Evolutionary conservation across 2,329 filamentous ascomycete species (phyloP), one percentile per base, ranked within the genome.

Genomic region (Aspergillus sergii): DNA sequence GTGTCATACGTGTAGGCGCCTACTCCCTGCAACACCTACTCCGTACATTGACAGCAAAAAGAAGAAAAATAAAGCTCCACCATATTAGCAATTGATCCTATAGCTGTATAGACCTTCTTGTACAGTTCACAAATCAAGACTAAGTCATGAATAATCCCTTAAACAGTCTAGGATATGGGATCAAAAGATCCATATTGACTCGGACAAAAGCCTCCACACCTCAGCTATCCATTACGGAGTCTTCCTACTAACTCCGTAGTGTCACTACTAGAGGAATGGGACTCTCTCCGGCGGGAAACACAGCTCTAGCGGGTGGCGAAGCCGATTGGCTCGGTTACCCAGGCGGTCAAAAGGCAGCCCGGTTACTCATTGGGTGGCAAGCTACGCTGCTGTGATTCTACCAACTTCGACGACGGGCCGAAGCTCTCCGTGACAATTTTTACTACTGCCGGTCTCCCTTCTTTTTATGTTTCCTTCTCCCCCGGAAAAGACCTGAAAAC

Each of bases 351-450:
- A 60, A 63, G 63, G 60, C 46, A 57, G 46, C 48, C 60, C 62
- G 56, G 63, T 60, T 63, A 34, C 30, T 65, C 39, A 70, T 70
- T 72, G 69, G 66, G 32, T 46, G 34, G 28, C 28, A 26, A 34
- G 58, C 36, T 41, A 23, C n/a, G 59, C 46, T 72, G 66, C 63
- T 64, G 68, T 69, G 70, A 71, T 78, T 77, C 74, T 71, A 78
- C 71, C 70, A 71, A 72, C 50, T 78, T 78, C 76, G 75, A 78
- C 64, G 68, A 68, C 72, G 72, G 73, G 69, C 73, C 73, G 73
- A 75, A 71, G 68, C 67, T 73, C 71, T 73, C 73, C 72, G 69
- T 63, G 70, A 57, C 72, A 76, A 75, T 72, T 75, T 76, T 72
- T 73, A 69, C 68, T 66, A 66, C 62, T 59, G 43, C 64, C 61